phyloP scores from a whole-genome alignment of 108 stramenopile genomes.

The Nitzschia palea region DNA sequence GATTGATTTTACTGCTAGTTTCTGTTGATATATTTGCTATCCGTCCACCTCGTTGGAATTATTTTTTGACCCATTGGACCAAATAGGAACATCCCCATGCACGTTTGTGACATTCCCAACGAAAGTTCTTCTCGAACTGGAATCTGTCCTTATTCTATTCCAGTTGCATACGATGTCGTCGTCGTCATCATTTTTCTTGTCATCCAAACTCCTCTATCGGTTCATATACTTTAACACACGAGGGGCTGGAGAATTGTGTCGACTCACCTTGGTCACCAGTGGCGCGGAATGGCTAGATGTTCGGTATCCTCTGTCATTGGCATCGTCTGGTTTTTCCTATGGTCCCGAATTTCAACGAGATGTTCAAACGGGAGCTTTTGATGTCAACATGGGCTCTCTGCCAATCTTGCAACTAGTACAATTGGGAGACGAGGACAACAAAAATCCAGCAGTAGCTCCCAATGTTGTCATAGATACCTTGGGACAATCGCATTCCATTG shows the following conservation, averaged over 20 bases:
- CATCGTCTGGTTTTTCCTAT: not conserved
- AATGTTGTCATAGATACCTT: too few relatives aligned
- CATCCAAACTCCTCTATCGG: not conserved
- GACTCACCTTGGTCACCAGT: not conserved
- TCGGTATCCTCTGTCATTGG: not conserved
- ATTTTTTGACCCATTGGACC: too few relatives aligned
- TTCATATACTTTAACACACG: slow-evolving; percentile 13
- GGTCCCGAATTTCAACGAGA: slow-evolving; percentile 7
- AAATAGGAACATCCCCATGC: too few relatives aligned
- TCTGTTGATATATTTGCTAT: too few relatives aligned
- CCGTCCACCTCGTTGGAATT: too few relatives aligned
- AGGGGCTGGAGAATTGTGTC: slow-evolving; percentile 7
- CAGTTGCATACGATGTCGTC: too few relatives aligned
- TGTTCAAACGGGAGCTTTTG: slow-evolving; percentile 5
- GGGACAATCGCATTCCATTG: slow-evolving; percentile 10
- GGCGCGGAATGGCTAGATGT: not conserved
- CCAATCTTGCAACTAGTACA: slow-evolving; percentile 4
- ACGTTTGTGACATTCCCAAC: too few relatives aligned
- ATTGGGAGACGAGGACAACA: not conserved
- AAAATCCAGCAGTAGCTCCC: not conserved
- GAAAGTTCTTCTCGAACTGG: too few relatives aligned
- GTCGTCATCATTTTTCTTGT: not conserved
- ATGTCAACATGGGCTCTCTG: not conserved
- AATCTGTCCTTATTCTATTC: too few relatives aligned
- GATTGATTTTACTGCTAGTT: too few relatives aligned